Evolutionary conservation across 495 filamentous ascomycete genomes (phyloP), one percentile per base, ranked within the genome.

Genomic region (Neurospora tetraspora): DNA sequence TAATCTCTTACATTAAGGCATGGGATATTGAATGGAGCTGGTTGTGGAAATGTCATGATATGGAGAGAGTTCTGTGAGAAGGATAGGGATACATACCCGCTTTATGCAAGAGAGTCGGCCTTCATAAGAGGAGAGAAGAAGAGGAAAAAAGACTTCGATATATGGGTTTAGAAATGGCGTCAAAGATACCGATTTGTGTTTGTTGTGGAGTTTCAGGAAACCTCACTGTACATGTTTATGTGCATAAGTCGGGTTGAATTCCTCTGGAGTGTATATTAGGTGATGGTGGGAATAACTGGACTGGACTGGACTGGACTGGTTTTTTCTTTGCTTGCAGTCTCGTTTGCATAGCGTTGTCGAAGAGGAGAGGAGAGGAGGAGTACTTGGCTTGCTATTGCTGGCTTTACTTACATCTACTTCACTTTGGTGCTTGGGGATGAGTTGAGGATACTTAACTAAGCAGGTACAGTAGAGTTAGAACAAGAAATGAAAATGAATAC

Each of bases 1-100:
- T 74, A 93, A 94, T 77, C 80, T 94, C 70, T 85, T 94, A 40
- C 92, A 89, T 39, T 93, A 79, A 74, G 31, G 23, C 20, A 14
- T 3, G 27, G 70, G 20, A n/a, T 39, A 31, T 20, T 59, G 1
- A 12, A 6, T 59, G 47, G 47, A 7, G 20, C 2, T 59, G 14
- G 27, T 5, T 34, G 27, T 65, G 53, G 1, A 65, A n/a, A 9
- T 59, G 20, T 31, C 39, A 36, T n/a, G 3, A 2, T 31, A 71
- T 27, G 14, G 69, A 70, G 5, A 42, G 12, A 14, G 31, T 34
- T 34, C 31, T 34, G 31, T 47, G 5, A 68, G 42, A 74, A 71
- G 9, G 16, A 40, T 16, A 70, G 53, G 53, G 34, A 34, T 65
- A 34, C 53, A 31, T 61, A 31, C 12, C 2, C 12, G 20, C 5